Percentiles rank a stretch among this genome's conserved stretches.
Conservation (phyloP, 2,329 filamentous ascomycete species). For the Colletotrichum trifolii region DNA sequence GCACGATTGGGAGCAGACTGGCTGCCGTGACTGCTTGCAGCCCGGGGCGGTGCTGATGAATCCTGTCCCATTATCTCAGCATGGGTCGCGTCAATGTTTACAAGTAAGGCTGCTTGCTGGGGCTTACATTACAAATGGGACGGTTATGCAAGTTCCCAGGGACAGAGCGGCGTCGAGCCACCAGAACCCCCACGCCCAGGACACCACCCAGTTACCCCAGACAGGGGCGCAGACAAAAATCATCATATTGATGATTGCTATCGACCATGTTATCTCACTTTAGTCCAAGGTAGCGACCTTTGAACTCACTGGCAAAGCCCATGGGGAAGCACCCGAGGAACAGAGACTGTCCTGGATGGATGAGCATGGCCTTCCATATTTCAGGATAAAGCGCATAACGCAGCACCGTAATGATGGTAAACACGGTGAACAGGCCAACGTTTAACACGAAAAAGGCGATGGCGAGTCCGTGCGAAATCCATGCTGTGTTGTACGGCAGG, state of each 20-base stretch:
- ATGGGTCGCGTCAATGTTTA: no score
- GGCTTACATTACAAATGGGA: conserved; percentile 66
- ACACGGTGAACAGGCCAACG: conserved; percentile 65
- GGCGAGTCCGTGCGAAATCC: conserved; percentile 56
- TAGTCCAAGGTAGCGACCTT: not conserved
- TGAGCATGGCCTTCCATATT: conserved; percentile 74
- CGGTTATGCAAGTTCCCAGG: conserved; percentile 62
- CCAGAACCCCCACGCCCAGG: conserved; percentile 68
- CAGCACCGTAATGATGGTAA: conserved; percentile 64
- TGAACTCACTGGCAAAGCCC: conserved; percentile 66
- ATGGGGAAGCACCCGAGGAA: conserved; percentile 78
- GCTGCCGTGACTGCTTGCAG: conserved; percentile 71
- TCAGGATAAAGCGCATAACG: conserved; percentile 74
- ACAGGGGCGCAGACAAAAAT: conserved; percentile 66
- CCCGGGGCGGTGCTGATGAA: conserved; percentile 56
- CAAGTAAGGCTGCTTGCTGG: no score
- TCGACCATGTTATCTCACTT: not conserved
- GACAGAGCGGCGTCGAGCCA: conserved; percentile 66
- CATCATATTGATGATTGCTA: conserved; percentile 72
- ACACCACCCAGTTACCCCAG: conserved; percentile 70
- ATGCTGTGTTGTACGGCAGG: conserved; percentile 68
- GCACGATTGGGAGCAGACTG: conserved; percentile 74
- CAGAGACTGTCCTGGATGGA: conserved; percentile 73
- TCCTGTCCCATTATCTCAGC: conserved; percentile 35
- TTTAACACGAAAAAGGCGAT: conserved; percentile 72